These are phyloP conservation scores for Somion occarium DNA, from an alignment of 1,284 basidiomycete genomes.

Conservation along the genomic window DNA sequence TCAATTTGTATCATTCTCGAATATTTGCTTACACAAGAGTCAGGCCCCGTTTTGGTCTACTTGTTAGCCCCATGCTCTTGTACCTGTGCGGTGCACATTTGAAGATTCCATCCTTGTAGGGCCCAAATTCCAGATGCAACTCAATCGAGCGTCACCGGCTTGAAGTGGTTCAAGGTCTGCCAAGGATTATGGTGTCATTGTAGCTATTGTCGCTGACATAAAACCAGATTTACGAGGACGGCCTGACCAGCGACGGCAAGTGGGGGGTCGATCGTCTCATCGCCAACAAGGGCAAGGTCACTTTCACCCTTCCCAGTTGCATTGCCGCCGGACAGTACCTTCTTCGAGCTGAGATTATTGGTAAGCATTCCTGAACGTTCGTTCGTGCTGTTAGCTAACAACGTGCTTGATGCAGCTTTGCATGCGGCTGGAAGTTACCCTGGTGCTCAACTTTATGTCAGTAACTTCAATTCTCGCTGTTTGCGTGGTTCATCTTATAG, in stretches of 20 bases:
- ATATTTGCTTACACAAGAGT: no score
- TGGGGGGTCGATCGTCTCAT: constrained; percentile 49
- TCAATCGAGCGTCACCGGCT: constrained; percentile 42
- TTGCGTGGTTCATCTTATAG: not conserved
- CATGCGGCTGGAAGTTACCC: constrained; percentile 40
- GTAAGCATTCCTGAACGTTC: constrained; percentile 23
- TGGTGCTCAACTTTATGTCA: constrained; percentile 45
- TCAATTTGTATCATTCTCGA: constrained; percentile 1
- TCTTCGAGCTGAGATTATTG: constrained; percentile 49
- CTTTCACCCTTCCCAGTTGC: constrained; percentile 46
- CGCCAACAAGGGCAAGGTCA: constrained; percentile 49
- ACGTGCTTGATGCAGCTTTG: constrained; percentile 26
- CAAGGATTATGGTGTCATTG: not conserved
- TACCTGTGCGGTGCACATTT: not conserved
- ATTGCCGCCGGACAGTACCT: constrained; percentile 46
- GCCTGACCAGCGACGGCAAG: constrained; percentile 28
- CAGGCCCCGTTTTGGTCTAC: constrained; percentile 50
- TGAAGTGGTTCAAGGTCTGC: constrained; percentile 52
- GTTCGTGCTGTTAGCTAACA: not conserved
- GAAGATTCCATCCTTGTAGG: constrained; percentile 20
- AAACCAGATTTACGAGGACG: constrained; percentile 37
- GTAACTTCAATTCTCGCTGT: not conserved
- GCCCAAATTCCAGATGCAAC: constrained; percentile 42
- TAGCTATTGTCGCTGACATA: not conserved
- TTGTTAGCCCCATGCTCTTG: constrained; percentile 44